phyloP scores from a whole-genome alignment of 306 rosid species.

The Glycine latifolia region DNA sequence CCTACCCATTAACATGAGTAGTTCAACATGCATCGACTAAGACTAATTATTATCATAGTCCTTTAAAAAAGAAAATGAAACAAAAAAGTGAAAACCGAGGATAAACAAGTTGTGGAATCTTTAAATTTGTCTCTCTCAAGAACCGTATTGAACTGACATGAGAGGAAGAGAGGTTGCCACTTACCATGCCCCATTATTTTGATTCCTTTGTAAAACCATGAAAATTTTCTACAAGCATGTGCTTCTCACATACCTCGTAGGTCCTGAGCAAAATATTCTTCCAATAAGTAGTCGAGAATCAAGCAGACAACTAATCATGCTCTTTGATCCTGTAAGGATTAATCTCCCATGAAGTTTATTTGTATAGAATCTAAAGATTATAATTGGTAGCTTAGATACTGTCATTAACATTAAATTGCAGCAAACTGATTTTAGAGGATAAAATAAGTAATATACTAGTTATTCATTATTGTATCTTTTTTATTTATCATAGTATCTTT shows the following conservation, averaged over 20 bases:
- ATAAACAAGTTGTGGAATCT: neutral
- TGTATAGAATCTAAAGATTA: neutral
- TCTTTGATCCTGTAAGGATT: neutral
- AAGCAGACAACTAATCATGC: neutral
- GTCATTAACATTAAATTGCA: neutral
- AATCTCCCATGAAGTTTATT: neutral
- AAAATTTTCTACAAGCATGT: neutral
- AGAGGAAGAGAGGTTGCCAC: neutral
- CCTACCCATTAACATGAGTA: too few relatives aligned
- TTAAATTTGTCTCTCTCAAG: constrained; percentile 6
- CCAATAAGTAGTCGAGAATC: neutral
- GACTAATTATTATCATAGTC: neutral
- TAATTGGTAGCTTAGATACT: neutral
- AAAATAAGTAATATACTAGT: too few relatives aligned
- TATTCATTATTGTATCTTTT: too few relatives aligned
- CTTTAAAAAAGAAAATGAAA: neutral
- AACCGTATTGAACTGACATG: neutral
- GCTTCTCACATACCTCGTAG: neutral
- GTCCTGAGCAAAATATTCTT: neutral
- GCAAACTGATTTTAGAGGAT: neutral
- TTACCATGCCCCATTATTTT: neutral
- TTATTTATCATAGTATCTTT: too few relatives aligned
- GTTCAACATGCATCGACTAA: too few relatives aligned
- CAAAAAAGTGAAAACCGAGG: neutral
- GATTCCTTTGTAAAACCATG: neutral